Percentiles rank a stretch among this genome's conserved stretches.
These are phyloP conservation scores for Neoboletus subvelutipes DNA, from an alignment of 768 basidiomycete genomes.

Conservation along the genomic window DNA sequence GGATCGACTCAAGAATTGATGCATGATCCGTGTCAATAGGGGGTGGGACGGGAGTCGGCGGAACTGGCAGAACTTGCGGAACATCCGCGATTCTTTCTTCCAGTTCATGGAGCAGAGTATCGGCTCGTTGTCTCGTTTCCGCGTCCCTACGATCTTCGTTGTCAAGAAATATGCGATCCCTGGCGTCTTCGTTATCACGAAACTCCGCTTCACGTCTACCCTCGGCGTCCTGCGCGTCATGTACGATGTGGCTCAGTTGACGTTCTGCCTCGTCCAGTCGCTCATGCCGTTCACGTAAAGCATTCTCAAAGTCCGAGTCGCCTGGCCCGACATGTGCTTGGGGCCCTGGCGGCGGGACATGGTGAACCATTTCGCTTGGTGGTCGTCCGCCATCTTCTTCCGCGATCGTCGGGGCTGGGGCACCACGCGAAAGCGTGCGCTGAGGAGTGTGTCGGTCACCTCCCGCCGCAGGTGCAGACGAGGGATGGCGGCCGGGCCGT, in stretches of 20 bases:
- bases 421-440: slow-evolving; percentile 20
- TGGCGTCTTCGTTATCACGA: slow-evolving; percentile 60
- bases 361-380: slow-evolving; percentile 28
- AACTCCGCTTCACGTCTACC: slow-evolving; percentile 64
- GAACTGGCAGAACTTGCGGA: slow-evolving; percentile 23
- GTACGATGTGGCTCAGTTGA: slow-evolving; percentile 47
- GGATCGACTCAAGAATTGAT: slow-evolving; percentile 39
- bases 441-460: slow-evolving; percentile 6
- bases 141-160: slow-evolving; percentile 56
- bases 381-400: slow-evolving; percentile 24
- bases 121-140: slow-evolving; percentile 46
- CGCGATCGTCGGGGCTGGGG: slow-evolving; percentile 7
- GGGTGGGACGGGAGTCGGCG: slow-evolving; percentile 23
- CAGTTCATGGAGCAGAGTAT: slow-evolving; percentile 25
- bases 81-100: slow-evolving; percentile 29
- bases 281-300: slow-evolving; percentile 46
- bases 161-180: slow-evolving; percentile 59
- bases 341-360: slow-evolving; percentile 23
- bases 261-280: slow-evolving; percentile 57
- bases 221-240: slow-evolving; percentile 58
- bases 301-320: slow-evolving; percentile 40
- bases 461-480: slow-evolving; percentile 3
- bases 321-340: slow-evolving; percentile 24
- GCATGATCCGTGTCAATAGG: slow-evolving; percentile 27
- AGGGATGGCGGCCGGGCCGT: slow-evolving; percentile 7